Percentiles rank a stretch among this genome's conserved stretches.
These are phyloP conservation scores for Paraconiothyrium sp. DNA, from an alignment of 2,329 filamentous ascomycete species.

Conservation along the genomic window DNA sequence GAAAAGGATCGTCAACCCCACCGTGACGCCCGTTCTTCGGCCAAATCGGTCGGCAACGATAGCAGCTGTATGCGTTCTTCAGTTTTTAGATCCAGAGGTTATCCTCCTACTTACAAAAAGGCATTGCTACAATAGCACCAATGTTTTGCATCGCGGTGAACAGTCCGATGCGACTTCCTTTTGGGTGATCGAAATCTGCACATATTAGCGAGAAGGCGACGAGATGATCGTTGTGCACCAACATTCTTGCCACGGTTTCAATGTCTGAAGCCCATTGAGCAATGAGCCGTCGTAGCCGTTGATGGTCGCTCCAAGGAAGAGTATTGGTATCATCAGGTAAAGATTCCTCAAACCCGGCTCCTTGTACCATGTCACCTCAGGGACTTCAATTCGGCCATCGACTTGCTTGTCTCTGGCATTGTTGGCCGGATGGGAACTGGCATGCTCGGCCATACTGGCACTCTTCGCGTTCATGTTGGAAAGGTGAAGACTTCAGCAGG, in stretches of 20 bases:
- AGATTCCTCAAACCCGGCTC: slow-evolving; percentile 40
- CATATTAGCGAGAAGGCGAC: not conserved
- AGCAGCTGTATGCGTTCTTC: slow-evolving; percentile 29
- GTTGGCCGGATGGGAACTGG: too few relatives aligned
- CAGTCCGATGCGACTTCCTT: slow-evolving; percentile 24
- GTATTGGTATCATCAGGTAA: slow-evolving; percentile 45
- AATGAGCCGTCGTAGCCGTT: slow-evolving; percentile 18
- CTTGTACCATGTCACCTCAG: slow-evolving; percentile 43
- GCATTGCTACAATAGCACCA: slow-evolving; percentile 22
- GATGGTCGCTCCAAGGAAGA: slow-evolving; percentile 30
- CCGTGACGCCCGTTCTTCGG: slow-evolving; percentile 44
- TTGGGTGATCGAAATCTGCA: slow-evolving; percentile 18
- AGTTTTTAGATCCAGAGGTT: too few relatives aligned
- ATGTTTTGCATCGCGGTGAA: slow-evolving; percentile 27
- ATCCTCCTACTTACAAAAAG: slow-evolving; percentile 14
- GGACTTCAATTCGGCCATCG: too few relatives aligned
- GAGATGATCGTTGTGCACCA: not conserved
- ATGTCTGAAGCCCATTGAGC: slow-evolving; percentile 16
- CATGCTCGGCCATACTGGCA: too few relatives aligned
- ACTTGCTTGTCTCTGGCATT: too few relatives aligned
- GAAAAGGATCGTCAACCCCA: slow-evolving; percentile 52
- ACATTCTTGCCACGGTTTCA: slow-evolving; percentile 15
- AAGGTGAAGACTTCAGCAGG: too few relatives aligned
- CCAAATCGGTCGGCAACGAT: slow-evolving; percentile 53
- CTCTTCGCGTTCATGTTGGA: too few relatives aligned